Conservation (phyloP, 1,284 basidiomycete genomes). For the Rhodotorula sp. region DNA sequence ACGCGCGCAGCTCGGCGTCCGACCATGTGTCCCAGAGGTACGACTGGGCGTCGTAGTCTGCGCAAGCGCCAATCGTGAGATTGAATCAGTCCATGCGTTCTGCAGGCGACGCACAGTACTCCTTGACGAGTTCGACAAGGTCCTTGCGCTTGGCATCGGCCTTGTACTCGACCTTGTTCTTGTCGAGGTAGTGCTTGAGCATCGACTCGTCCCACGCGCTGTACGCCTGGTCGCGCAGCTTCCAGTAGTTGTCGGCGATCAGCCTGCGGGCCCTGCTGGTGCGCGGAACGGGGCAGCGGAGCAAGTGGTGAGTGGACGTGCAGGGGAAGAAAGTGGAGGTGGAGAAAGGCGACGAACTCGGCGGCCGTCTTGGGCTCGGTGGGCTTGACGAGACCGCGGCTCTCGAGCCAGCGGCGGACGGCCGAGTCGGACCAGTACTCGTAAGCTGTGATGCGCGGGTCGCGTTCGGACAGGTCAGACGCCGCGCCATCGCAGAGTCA, state of each 20-base stretch:
- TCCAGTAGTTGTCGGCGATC: slow-evolving; percentile 43
- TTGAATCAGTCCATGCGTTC: neutral
- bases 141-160: slow-evolving; percentile 53
- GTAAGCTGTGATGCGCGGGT: slow-evolving; percentile 27
- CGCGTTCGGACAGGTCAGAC: no score
- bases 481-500: neutral
- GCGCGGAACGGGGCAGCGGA: neutral
- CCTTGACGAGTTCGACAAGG: slow-evolving; percentile 66
- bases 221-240: slow-evolving; percentile 43
- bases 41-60: slow-evolving; percentile 41
- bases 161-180: slow-evolving; percentile 67
- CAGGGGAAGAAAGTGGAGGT: neutral
- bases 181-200: slow-evolving; percentile 63
- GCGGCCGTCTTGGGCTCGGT: slow-evolving; percentile 32
- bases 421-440: slow-evolving; percentile 39
- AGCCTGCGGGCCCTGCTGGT: slow-evolving; percentile 32
- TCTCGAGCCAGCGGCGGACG: slow-evolving; percentile 44
- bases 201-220: slow-evolving; percentile 45
- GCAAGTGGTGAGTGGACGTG: neutral
- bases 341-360: slow-evolving; percentile 22
- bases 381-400: slow-evolving; percentile 44
- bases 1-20: slow-evolving; percentile 61
- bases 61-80: neutral
- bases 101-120: slow-evolving; percentile 54
- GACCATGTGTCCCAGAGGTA: slow-evolving; percentile 53